Base-by-base conservation (phyloP, 2,329 filamentous ascomycete genomes). In the Phialemonium atrogriseum region DNA sequence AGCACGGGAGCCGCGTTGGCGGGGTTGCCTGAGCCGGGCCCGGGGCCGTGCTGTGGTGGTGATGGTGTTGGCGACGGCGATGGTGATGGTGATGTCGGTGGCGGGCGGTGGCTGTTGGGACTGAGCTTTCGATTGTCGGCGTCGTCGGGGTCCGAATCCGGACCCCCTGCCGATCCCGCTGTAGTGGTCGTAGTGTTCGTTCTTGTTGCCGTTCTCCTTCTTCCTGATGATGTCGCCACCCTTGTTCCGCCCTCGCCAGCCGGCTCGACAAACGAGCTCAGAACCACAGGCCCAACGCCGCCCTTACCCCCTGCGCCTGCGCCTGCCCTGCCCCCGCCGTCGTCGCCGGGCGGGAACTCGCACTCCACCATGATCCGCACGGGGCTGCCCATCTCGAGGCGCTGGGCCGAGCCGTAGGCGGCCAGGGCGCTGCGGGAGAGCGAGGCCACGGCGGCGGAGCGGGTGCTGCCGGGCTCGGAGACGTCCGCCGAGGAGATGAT, bases 321-420 rank as follows among this genome's bases (percentile, higher is more conserved):
- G 26, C 5, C 13, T 15, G 14, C 8, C 14, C 14, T 16, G 3
- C 21, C 27, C 11, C 40, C 35, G 21, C 43, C 43, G 2, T 39
- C 43, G 12, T 37, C 44, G 12, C 37, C 41, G 26, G 26, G 20
- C 21, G 14, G 21, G 21, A 15, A 13, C 3, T 55, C 56, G 47
- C 71, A 70, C 48, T 77, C 73, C 47, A 77, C 64, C 51, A 77
- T 68, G 40, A 78, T 62, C 49, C 73, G 68, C 45, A 70, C 60
- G 3, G 72, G 68, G 6, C 49, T 45, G 41, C 73, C 73, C 25
- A 74, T 60, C 27, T 62, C 64, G 6, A 77, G 59, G 30, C 72
- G 66, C 20, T 57, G 55, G 5, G 69, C 66, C 29, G 70, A 59
- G 27, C 70, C 66, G 45, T 70, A 66, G 10, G 68, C 66, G 37